phyloP scores from a whole-genome alignment of 1,284 basidiomycete species.

The Porogramme epimiltina region DNA sequence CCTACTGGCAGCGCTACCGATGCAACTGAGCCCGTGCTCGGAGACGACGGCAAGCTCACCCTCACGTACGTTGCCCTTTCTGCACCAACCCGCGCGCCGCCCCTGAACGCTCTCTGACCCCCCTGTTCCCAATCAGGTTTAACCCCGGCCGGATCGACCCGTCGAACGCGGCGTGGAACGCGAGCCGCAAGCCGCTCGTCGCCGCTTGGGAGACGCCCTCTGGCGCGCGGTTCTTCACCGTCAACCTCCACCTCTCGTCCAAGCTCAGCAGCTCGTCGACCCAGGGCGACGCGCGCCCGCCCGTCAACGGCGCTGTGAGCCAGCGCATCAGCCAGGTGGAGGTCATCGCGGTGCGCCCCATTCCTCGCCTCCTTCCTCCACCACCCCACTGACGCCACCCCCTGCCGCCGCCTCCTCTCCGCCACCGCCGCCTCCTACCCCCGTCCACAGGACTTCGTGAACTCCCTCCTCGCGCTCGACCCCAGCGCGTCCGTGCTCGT shows the following conservation, averaged over 20 bases:
- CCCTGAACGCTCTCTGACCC: background rate
- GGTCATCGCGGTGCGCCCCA: constrained; percentile 44
- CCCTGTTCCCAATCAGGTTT: constrained; percentile 40
- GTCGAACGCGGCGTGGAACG: constrained; percentile 53
- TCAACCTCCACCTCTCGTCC: constrained; percentile 61
- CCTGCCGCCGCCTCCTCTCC: too few species aligned
- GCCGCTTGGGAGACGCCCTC: constrained; percentile 52
- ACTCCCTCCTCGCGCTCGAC: constrained; percentile 46
- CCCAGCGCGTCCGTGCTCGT: constrained; percentile 51
- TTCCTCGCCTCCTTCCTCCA: too few species aligned
- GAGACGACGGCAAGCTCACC: constrained; percentile 37
- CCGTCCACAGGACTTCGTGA: constrained; percentile 56
- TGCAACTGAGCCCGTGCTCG: constrained; percentile 42
- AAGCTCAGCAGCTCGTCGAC: constrained; percentile 57
- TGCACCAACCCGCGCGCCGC: background rate
- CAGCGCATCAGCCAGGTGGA: constrained; percentile 53
- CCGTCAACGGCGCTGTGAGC: constrained; percentile 54
- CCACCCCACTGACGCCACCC: too few species aligned
- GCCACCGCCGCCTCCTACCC: too few species aligned
- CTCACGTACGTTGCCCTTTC: constrained; percentile 43
- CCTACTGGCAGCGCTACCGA: constrained; percentile 51
- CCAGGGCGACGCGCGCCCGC: constrained; percentile 57
- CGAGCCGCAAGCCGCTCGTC: constrained; percentile 60
- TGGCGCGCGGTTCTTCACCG: constrained; percentile 52
- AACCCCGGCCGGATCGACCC: constrained; percentile 69